Evolutionary conservation across 106 monocot genomes (phyloP), one percentile per base, ranked within the genome.

Genomic region (Phalaenopsis aphrodite): DNA sequence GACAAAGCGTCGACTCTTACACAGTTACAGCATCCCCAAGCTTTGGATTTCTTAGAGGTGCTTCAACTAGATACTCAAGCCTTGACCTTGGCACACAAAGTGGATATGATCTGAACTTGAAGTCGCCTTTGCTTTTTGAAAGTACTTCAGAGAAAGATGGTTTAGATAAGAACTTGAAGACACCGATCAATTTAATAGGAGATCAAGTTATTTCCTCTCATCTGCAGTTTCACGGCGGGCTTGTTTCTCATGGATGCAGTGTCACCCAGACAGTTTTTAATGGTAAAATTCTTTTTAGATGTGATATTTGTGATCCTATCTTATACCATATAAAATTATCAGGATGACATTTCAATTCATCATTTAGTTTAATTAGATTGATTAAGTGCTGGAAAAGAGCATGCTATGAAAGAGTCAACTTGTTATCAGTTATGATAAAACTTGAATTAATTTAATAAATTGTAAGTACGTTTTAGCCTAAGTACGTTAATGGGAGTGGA

Each of bases 261-360:
- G 86, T 93, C 14, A 93, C 87, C 11, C 89, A 91, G 75, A 93
- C 96, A 56, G 85, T 93, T 73, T 96, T 96, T 84, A 96, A 96
- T 85, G 96, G 96, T 93, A 95, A 78, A 19, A 4, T 12, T 38
- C 1, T 47, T 79, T 79, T 48, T 7, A 4, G 17, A 38, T 3
- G 37, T 12, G 5, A 24, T 8, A 24, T 14, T 23, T 69, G 5
- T 8, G 39, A 38, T 69, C 12, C 15, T 39, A 69, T 69, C 15
- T 69, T 38, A 41, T 39, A 69, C 14, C 19, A 15, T 38, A 38
- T 39, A 39, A 19, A 4, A 69, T 69, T 39, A 69, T 36, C 39
- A 69, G 39, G 17, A 37, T 42, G 38, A 48, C 42, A 9, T 74
- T 1, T 36, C 15, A n/a, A 42, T 74, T 74, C 15, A 39, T 1